Evolutionary conservation across 108 stramenopile species (phyloP), one percentile per base, ranked within the genome.

Genomic region (Nitzschia sp.): DNA sequence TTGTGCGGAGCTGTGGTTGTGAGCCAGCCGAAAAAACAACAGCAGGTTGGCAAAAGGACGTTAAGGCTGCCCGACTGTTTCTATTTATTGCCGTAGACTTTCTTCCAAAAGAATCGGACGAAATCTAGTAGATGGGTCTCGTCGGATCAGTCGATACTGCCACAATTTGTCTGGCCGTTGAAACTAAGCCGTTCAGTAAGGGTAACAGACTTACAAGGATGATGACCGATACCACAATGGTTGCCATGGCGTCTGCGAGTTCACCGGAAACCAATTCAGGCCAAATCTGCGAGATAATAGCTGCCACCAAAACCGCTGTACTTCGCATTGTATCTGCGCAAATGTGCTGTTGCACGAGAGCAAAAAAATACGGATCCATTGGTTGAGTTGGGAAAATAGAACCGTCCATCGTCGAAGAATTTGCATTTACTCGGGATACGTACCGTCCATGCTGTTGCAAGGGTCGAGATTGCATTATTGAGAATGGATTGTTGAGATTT

Each of bases 321-420:
- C 85, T 86, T 4, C 90, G 79, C 2, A 91, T 73, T 28, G 90
- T 91, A 62, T 91, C 90, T 21, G 90, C 90, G 68, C 85, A 79
- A 47, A 91, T 81, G 62, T 91, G 90, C 86, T 60, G 22, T n/a
- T n/a, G n/a, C n/a, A n/a, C n/a, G 21, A 60, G 3, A 19, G 59
- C 11, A n/a, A 21, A 57, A 30, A 57, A 50, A 50, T 5, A 21
- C 8, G 5, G 48, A 22, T 19, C 48, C 4, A 50, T 8, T 13
- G 13, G 38, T 6, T 41, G 38, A 41, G 38, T 41, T 6, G 13
- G 38, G n/a, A n/a, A n/a, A n/a, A n/a, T n/a, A n/a, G n/a, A n/a
- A n/a, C n/a, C n/a, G n/a, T n/a, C n/a, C n/a, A n/a, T n/a, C n/a
- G n/a, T n/a, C n/a, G n/a, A n/a, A n/a, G n/a, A n/a, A n/a, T n/a